Percentiles rank a stretch among this genome's conserved stretches.
phyloP scores from a whole-genome alignment of 257 asterid species.

The Nicotiana knightiana region DNA sequence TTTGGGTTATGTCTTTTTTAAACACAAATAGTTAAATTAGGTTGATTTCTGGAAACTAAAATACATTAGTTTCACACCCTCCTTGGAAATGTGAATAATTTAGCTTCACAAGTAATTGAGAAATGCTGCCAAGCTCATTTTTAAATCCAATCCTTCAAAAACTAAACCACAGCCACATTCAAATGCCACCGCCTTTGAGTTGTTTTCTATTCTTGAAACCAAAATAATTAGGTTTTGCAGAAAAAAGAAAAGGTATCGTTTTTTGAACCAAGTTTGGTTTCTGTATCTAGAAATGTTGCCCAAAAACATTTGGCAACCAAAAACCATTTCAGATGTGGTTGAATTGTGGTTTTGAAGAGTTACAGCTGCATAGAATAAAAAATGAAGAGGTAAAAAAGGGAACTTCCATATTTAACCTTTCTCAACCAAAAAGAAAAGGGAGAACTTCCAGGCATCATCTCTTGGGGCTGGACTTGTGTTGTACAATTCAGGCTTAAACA shows the following conservation, averaged over 20 bases:
- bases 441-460: background rate
- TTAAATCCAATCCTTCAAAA: background rate
- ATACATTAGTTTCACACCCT: background rate
- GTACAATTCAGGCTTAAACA: background rate
- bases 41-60: background rate
- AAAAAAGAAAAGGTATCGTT: background rate
- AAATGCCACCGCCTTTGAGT: background rate
- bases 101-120: background rate
- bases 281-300: background rate
- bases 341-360: background rate
- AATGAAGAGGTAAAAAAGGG: background rate
- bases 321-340: background rate
- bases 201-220: background rate
- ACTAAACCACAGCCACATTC: background rate
- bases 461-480: background rate
- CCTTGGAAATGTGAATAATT: background rate
- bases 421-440: background rate
- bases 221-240: background rate
- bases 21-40: background rate
- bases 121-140: constrained; percentile 2
- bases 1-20: background rate
- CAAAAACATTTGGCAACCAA: background rate
- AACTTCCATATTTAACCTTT: background rate
- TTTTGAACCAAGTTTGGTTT: background rate
- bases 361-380: background rate